These are phyloP conservation scores for Chenopodium quinoa DNA, from an alignment of 148 eudicot species.

Conservation along the genomic window DNA sequence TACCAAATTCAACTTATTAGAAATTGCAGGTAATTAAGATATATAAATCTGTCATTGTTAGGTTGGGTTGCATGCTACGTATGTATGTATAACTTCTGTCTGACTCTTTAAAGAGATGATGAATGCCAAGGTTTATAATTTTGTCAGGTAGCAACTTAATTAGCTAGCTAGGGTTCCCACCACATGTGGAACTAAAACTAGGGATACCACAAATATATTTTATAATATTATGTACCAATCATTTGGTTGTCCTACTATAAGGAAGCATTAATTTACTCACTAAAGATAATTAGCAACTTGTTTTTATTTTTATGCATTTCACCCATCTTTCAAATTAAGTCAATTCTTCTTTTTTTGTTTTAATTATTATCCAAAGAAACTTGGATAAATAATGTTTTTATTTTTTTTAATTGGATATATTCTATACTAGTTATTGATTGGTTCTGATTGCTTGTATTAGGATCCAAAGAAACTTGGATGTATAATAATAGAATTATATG, in stretches of 20 bases:
- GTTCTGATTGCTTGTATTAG: too few relatives aligned
- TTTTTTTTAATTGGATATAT: neutral
- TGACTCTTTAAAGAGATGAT: too few relatives aligned
- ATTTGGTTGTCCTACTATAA: constrained; percentile 17
- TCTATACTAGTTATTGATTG: too few relatives aligned
- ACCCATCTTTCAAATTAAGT: neutral
- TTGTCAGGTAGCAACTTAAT: neutral
- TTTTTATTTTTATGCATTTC: neutral
- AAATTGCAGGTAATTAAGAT: too few relatives aligned
- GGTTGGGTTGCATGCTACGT: too few relatives aligned
- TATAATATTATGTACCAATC: neutral
- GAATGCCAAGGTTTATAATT: neutral
- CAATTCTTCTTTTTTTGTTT: constrained; percentile 3
- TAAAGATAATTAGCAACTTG: constrained; percentile 9
- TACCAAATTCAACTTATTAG: too few relatives aligned
- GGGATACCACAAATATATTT: neutral
- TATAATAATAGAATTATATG: too few relatives aligned
- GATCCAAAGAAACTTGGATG: too few relatives aligned
- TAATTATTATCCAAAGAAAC: neutral
- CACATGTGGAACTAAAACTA: neutral
- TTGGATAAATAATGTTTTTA: neutral
- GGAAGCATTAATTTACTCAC: neutral
- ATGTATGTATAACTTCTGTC: too few relatives aligned
- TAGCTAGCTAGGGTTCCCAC: constrained; percentile 11
- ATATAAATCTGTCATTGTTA: too few relatives aligned